These are phyloP conservation scores for Passiflora organensis DNA, from an alignment of 345 rosid genomes.

Conservation along the genomic window DNA sequence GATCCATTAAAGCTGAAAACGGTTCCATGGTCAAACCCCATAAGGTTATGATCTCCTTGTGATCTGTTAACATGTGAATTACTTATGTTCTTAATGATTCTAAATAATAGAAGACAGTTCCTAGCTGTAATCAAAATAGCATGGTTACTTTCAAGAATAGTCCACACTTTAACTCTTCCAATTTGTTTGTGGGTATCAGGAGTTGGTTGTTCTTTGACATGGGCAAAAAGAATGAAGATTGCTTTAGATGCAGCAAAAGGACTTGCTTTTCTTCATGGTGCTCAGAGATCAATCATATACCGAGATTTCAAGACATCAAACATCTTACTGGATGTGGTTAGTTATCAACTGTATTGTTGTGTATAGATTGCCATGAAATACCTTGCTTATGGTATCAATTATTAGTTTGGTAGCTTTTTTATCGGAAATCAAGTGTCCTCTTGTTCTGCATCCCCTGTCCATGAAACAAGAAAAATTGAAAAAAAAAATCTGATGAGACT, in stretches of 20 bases:
- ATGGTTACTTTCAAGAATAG: neutral
- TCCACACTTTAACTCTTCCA: conserved; percentile 8
- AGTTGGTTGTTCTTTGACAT: conserved; percentile 80
- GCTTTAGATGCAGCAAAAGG: conserved; percentile 92
- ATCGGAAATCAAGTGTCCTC: too few species aligned
- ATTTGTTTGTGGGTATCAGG: conserved; percentile 40
- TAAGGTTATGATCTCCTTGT: too few species aligned
- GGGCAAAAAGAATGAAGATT: conserved; percentile 92
- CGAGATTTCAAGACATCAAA: conserved; percentile 98
- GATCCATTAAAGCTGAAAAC: too few species aligned
- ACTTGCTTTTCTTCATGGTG: conserved; percentile 92
- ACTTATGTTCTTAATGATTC: neutral
- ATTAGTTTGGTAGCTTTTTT: too few species aligned
- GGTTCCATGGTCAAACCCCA: too few species aligned
- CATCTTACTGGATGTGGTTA: conserved; percentile 77
- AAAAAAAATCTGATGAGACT: too few species aligned
- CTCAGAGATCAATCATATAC: conserved; percentile 82
- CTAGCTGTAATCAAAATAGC: neutral
- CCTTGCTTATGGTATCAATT: too few species aligned
- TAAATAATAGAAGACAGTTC: neutral
- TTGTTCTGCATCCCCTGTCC: too few species aligned
- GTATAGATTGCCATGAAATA: neutral
- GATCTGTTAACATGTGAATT: neutral
- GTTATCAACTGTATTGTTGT: conserved; percentile 12
- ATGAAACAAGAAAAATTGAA: too few species aligned